Evolutionary conservation across 2,329 filamentous ascomycete species (phyloP).

Genomic region (Coniella lustricola): DNA sequence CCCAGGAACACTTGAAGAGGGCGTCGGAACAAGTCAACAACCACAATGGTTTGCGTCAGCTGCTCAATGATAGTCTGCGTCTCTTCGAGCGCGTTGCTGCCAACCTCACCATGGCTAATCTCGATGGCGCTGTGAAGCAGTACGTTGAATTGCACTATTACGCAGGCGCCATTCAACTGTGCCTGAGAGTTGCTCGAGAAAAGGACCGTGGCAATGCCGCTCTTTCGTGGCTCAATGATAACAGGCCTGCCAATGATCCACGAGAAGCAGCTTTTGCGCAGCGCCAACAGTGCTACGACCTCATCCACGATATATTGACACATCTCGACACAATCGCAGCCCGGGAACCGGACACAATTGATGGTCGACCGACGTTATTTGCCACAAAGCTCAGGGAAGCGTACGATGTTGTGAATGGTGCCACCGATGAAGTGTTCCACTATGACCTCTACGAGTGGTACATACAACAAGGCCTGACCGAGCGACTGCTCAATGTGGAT

Average conservation of each 20-base stretch:
- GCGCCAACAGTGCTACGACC: constrained; percentile 72
- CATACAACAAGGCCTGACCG: constrained; percentile 72
- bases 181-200: constrained; percentile 73
- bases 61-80: constrained; percentile 82
- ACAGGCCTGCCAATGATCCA: constrained; percentile 62
- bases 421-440: constrained; percentile 89
- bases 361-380: constrained; percentile 69
- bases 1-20: constrained; percentile 87
- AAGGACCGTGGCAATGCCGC: constrained; percentile 83
- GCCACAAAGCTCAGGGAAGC: constrained; percentile 79
- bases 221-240: constrained; percentile 80
- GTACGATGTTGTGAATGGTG: constrained; percentile 81
- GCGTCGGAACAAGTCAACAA: constrained; percentile 73
- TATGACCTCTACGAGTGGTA: constrained; percentile 99
- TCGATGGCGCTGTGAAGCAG: constrained; percentile 69
- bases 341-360: constrained; percentile 63
- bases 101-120: constrained; percentile 71
- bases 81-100: constrained; percentile 85
- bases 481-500: constrained; percentile 76
- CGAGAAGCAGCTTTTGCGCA: constrained; percentile 61
- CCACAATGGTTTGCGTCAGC: constrained; percentile 65
- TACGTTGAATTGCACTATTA: constrained; percentile 83
- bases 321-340: constrained; percentile 67
- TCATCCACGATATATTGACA: constrained; percentile 77
- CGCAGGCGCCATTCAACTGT: constrained; percentile 85